These are phyloP conservation scores for Oidiodendron maius DNA, from an alignment of 495 filamentous ascomycete species.

Conservation along the genomic window DNA sequence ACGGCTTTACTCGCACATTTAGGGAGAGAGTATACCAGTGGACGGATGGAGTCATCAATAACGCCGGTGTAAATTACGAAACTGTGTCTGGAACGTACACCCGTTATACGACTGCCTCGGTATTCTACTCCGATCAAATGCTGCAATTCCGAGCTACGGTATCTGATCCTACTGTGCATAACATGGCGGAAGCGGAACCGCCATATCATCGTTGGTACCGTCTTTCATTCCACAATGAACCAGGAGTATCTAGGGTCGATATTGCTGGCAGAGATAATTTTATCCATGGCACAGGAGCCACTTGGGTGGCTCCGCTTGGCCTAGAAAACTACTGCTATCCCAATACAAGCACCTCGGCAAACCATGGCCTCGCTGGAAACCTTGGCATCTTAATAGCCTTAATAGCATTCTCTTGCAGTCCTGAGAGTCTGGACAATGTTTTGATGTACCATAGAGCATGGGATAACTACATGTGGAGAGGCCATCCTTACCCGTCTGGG, in stretches of 20 bases:
- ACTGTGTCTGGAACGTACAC: too few relatives aligned
- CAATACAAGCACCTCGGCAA: background rate
- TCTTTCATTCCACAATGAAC: slow-evolving; percentile 12
- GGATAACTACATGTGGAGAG: slow-evolving; percentile 8
- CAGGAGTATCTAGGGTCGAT: slow-evolving; percentile 4
- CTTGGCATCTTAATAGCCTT: slow-evolving; percentile 15
- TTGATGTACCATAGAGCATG: slow-evolving; percentile 16
- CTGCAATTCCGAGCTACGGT: slow-evolving; percentile 9
- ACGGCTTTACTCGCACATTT: background rate
- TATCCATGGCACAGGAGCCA: slow-evolving; percentile 1
- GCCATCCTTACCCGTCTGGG: slow-evolving; percentile 10
- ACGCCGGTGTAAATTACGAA: background rate
- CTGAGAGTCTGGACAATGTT: slow-evolving; percentile 1
- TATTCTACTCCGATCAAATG: slow-evolving; percentile 17
- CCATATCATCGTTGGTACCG: slow-evolving; percentile 16
- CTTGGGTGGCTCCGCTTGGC: slow-evolving; percentile 11
- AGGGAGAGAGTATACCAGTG: slow-evolving; percentile 8
- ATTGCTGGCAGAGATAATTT: slow-evolving; percentile 4
- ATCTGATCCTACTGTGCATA: slow-evolving; percentile 5
- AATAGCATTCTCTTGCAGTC: slow-evolving; percentile 17
- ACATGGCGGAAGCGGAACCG: slow-evolving; percentile 6
- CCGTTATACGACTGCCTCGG: slow-evolving; percentile 7
- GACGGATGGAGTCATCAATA: slow-evolving; percentile 6
- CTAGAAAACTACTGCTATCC: background rate
- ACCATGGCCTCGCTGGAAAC: slow-evolving; percentile 12